Evolutionary conservation across 176 grass and related monocot species (phyloP).

Genomic region (Elaeis guineensis): DNA sequence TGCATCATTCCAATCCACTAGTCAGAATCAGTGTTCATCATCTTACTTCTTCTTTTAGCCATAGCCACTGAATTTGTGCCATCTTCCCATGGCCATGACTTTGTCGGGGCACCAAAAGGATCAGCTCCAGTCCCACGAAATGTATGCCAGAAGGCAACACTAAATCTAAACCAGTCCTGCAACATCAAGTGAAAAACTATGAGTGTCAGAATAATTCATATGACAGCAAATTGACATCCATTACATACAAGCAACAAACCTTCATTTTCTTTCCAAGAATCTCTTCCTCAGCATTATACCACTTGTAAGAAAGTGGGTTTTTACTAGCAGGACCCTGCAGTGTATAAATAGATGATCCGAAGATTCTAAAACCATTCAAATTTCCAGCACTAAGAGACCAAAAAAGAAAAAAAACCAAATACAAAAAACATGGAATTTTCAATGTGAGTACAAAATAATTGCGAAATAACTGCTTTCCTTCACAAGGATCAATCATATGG

Average conservation of each 20-base stretch:
- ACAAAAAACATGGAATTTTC: no score
- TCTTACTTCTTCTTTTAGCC: slow-evolving; percentile 93
- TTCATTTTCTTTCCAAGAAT: slow-evolving; percentile 99
- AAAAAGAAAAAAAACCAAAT: no score
- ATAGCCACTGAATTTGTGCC: slow-evolving; percentile 80
- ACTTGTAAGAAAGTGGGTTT: slow-evolving; percentile 85
- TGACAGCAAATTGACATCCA: neutral
- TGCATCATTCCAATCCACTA: neutral
- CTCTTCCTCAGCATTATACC: slow-evolving; percentile 84
- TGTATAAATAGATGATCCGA: neutral
- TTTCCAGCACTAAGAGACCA: no score
- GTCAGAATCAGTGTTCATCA: neutral
- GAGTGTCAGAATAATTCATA: neutral
- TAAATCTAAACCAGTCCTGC: slow-evolving; percentile 89
- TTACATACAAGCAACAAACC: slow-evolving; percentile 19
- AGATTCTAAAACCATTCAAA: no score
- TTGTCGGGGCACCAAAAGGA: slow-evolving; percentile 77
- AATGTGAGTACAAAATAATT: no score
- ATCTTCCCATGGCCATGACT: slow-evolving; percentile 91
- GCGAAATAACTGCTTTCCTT: no score
- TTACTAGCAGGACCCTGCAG: slow-evolving; percentile 63
- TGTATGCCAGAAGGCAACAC: slow-evolving; percentile 81
- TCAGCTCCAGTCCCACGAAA: slow-evolving; percentile 79
- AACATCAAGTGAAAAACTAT: slow-evolving; percentile 3
- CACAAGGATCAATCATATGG: neutral